Base-by-base conservation (phyloP, 768 basidiomycete species). In the Mycena kentingensis region DNA sequence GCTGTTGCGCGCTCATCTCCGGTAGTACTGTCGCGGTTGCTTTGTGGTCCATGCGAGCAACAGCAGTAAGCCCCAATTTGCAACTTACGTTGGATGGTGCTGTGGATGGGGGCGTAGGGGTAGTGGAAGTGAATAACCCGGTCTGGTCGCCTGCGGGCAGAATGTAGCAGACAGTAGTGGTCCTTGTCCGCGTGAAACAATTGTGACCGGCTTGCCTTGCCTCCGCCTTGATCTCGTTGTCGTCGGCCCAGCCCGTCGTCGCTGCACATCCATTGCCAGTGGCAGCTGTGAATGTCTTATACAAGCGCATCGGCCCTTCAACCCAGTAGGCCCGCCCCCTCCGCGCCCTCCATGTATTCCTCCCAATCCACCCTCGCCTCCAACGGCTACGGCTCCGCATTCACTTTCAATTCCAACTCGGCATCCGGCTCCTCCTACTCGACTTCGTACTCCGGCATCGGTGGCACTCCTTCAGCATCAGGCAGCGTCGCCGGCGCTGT, bases 391-490 rank as follows among this genome's bases (percentile, higher is more conserved):
- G 80, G 74, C 60, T 64, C 81, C 2, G 80, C 85, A 1, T 84
- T 84, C 61, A 75, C 81, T 3, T 73, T 81, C 62, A 70, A 75
- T 53, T 77, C 70, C 50, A 67, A 74, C 22, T 74, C 78, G 3
- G 75, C 82, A 15, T 77, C 83, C 2, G 71, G 75, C 41, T 85
- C 87, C 0, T 80, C 85, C 4, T 88, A 87, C 66, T 73, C 77
- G 19, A 63, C 80, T 13, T 77, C 81, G n/a, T 90, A 90, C 70
- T 80, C 85, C 6, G 89, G 90, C 49, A 92, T 92, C 55, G 90
- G 90, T 43, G 90, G 82, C 38, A 87, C 88, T 2, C 90, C 90
- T 25, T 50, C 54, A 2, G 15, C 45, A 10, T 51, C 46, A 80
- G 84, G 68, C 49, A 73, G 70, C 34, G 52, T 62, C 21, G 71